Conservation (phyloP, 306 rosid species). For the Quercus variabilis region DNA sequence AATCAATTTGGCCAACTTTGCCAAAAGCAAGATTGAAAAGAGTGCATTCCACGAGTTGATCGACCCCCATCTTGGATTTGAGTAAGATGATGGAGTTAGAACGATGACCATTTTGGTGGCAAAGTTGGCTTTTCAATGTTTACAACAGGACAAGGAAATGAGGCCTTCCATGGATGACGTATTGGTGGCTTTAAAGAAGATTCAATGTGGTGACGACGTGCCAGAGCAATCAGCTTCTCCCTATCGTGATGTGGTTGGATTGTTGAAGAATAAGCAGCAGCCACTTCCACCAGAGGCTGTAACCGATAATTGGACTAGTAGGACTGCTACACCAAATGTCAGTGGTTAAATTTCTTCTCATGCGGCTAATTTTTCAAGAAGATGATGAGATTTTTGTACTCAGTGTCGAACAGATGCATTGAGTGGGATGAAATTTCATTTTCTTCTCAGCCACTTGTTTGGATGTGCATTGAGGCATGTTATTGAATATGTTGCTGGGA, state of each 20-base stretch:
- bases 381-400: background rate
- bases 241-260: constrained; percentile 31
- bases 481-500: background rate
- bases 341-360: constrained; percentile 23
- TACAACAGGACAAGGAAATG: constrained; percentile 57
- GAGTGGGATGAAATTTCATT: background rate
- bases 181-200: constrained; percentile 37
- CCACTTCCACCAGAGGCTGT: constrained; percentile 39
- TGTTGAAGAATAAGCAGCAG: constrained; percentile 18
- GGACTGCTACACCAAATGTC: constrained; percentile 28
- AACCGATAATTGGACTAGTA: constrained; percentile 40
- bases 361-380: background rate
- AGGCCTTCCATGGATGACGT: constrained; percentile 75
- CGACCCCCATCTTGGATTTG: constrained; percentile 54
- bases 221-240: constrained; percentile 35
- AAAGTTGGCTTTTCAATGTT: constrained; percentile 60
- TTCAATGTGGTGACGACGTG: constrained; percentile 30
- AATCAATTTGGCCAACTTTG: constrained; percentile 55
- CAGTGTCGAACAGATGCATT: background rate
- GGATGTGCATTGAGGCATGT: background rate
- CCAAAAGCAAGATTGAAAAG: constrained; percentile 38
- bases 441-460: background rate
- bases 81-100: constrained; percentile 34
- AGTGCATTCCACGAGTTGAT: constrained; percentile 42
- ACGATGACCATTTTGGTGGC: constrained; percentile 54